Evolutionary conservation across 2,329 filamentous ascomycete species (phyloP).

Genomic region (Fusarium papillatum): DNA sequence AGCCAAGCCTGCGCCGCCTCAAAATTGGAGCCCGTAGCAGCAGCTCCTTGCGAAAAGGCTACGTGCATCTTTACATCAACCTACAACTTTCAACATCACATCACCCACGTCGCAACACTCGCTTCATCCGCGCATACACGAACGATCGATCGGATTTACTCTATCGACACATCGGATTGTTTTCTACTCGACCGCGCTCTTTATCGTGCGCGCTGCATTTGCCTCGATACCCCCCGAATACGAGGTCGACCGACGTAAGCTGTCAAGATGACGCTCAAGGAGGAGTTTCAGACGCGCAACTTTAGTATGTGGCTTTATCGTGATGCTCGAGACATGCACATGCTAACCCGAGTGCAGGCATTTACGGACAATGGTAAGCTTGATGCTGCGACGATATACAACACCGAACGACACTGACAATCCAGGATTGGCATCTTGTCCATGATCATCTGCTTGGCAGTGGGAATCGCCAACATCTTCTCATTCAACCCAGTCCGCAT

Average conservation of each 20-base stretch:
- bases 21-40: constrained; percentile 40
- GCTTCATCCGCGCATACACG: constrained; percentile 35
- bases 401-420: constrained; percentile 21
- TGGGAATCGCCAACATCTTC: constrained; percentile 78
- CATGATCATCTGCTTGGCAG: constrained; percentile 79
- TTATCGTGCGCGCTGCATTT: constrained; percentile 23
- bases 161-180: constrained; percentile 15
- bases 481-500: constrained; percentile 62
- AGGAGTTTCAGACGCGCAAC: constrained; percentile 80
- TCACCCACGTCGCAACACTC: constrained; percentile 19
- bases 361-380: constrained; percentile 82
- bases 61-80: constrained; percentile 43
- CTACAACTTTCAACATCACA: constrained; percentile 43
- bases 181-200: constrained; percentile 3
- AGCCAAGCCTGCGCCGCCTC: constrained; percentile 39
- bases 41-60: constrained; percentile 46
- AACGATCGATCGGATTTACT: constrained; percentile 26
- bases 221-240: constrained; percentile 30
- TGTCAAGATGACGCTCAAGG: constrained; percentile 76
- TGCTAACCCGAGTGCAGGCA: constrained; percentile 66
- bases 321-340: not conserved
- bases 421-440: constrained; percentile 76
- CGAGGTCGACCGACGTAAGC: constrained; percentile 44
- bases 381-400: constrained; percentile 1
- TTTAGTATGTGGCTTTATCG: constrained; percentile 70